A percentile compares a stretch with the other conserved stretches of the same genome.
Evolutionary conservation across 225 moss, liverwort and hornwort genomes (phyloP).

Genomic region (Bryum argenteum): DNA sequence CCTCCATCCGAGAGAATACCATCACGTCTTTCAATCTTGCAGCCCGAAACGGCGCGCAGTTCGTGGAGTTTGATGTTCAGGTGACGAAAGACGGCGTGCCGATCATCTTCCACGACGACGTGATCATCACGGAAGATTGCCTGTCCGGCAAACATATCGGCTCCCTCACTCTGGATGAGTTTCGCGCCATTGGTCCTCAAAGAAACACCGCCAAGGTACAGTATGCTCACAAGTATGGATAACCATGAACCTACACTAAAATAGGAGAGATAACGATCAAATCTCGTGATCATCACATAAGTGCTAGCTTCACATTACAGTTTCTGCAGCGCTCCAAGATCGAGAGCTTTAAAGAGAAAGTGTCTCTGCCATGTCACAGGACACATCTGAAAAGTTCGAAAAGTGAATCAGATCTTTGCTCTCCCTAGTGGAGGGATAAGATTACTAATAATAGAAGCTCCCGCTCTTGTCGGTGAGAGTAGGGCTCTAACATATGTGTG

Average conservation of each 20-base stretch:
- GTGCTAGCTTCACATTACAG: too few species aligned
- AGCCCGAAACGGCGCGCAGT: constrained; percentile 75
- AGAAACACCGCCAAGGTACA: constrained; percentile 41
- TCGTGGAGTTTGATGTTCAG: constrained; percentile 90
- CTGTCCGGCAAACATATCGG: constrained; percentile 45
- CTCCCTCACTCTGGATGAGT: constrained; percentile 65
- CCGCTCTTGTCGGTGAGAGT: too few species aligned
- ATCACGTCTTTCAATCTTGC: constrained; percentile 85
- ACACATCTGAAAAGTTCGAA: not conserved
- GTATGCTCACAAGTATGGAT: too few species aligned
- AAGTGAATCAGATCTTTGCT: not conserved
- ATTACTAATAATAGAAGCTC: too few species aligned
- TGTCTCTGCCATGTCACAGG: not conserved
- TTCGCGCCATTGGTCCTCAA: constrained; percentile 74
- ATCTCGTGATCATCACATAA: not conserved
- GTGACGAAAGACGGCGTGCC: constrained; percentile 83
- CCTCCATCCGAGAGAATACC: constrained; percentile 82
- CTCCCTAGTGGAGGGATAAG: too few species aligned
- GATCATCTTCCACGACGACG: constrained; percentile 82
- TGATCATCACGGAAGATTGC: constrained; percentile 49
- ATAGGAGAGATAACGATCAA: not conserved
- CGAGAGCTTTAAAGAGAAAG: not conserved
- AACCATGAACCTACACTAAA: not conserved
- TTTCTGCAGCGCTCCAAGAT: too few species aligned
- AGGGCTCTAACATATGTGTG: too few species aligned